A percentile compares a stretch with the other conserved stretches of the same genome.
Conservation (phyloP, 2,329 filamentous ascomycete genomes). For the Penicillium sp. region DNA sequence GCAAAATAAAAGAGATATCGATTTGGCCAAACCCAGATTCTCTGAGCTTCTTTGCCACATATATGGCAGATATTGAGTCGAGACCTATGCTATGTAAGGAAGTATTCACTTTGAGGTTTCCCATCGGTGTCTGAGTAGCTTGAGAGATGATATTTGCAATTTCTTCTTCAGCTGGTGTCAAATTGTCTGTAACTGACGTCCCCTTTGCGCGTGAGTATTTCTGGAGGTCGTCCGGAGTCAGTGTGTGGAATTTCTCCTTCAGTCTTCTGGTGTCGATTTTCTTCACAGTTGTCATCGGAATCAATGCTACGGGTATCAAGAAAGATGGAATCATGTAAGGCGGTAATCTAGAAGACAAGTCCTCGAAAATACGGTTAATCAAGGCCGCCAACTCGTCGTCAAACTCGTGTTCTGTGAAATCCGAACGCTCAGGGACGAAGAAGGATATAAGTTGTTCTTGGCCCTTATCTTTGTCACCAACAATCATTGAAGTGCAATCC, state of each 20-base stretch:
- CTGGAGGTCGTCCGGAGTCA: conserved; percentile 48
- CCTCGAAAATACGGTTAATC: conserved; percentile 50
- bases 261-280: conserved; percentile 66
- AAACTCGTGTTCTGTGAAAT: neutral
- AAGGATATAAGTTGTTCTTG: conserved; percentile 63
- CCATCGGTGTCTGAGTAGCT: conserved; percentile 44
- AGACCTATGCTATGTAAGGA: conserved; percentile 76
- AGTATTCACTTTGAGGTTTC: conserved; percentile 57
- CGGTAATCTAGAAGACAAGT: conserved; percentile 57
- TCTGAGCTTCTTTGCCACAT: conserved; percentile 58
- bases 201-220: conserved; percentile 28
- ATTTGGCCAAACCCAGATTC: conserved; percentile 45
- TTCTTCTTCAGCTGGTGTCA: conserved; percentile 53
- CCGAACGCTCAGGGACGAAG: conserved; percentile 51
- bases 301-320: conserved; percentile 62
- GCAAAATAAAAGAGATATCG: conserved; percentile 67
- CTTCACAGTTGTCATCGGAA: conserved; percentile 71
- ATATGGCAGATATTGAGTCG: conserved; percentile 79
- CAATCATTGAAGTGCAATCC: conserved; percentile 63
- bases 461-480: conserved; percentile 38
- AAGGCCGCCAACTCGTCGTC: conserved; percentile 6
- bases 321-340: conserved; percentile 76
- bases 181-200: conserved; percentile 32
- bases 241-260: conserved; percentile 40
- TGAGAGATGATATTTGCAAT: conserved; percentile 56